These are phyloP conservation scores for Trichoderma brevicompactum DNA, from an alignment of 2,329 filamentous ascomycete species.

Conservation along the genomic window DNA sequence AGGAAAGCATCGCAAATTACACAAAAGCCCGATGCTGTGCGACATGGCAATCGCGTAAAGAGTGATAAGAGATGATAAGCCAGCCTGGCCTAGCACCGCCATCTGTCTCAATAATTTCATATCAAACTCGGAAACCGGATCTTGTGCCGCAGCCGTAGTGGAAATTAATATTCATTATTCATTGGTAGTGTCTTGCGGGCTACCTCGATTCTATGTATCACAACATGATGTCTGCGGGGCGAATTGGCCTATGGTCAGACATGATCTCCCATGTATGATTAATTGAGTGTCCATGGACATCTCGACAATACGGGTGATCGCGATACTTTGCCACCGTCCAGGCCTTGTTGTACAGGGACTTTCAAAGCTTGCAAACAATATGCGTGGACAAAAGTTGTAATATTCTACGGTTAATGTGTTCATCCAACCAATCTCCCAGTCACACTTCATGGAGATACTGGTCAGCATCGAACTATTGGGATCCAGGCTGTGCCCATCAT, in stretches of 20 bases:
- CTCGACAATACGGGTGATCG: not conserved
- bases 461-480: not conserved
- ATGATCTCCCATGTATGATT: not conserved
- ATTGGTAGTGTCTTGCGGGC: not conserved
- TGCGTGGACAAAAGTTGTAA: not conserved
- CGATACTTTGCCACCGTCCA: not conserved
- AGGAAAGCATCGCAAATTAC: not conserved
- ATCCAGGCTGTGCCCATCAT: not conserved
- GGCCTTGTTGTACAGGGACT: not conserved
- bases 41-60: not conserved
- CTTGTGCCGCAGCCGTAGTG: not conserved
- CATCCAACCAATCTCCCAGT: not conserved
- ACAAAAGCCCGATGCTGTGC: not conserved
- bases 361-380: not conserved
- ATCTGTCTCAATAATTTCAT: not conserved
- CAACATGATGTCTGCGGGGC: not conserved
- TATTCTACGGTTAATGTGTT: not conserved
- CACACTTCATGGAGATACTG: not conserved
- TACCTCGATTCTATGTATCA: not conserved
- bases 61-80: slow-evolving; percentile 6
- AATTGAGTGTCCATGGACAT: not conserved
- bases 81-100: not conserved
- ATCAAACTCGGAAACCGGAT: not conserved
- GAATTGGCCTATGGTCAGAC: not conserved
- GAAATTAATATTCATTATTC: not conserved